Percentiles rank a stretch among this genome's conserved stretches.
These are phyloP conservation scores for Epichloe coenophiala DNA, from an alignment of 2,329 filamentous ascomycete genomes.

Conservation along the genomic window DNA sequence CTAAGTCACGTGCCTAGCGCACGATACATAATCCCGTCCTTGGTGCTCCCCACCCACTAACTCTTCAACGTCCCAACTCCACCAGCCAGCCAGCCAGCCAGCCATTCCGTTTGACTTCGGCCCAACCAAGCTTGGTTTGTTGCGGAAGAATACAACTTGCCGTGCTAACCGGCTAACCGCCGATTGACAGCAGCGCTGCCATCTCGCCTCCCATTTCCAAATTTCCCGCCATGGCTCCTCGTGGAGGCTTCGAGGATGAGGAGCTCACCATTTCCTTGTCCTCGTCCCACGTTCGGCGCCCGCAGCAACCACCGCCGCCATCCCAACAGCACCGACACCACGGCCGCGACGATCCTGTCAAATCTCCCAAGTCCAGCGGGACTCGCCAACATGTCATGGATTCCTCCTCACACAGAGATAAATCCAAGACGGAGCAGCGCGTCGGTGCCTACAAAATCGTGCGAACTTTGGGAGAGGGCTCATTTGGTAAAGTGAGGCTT, in stretches of 20 bases:
- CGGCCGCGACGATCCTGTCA: conserved; percentile 10
- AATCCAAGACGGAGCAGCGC: conserved; percentile 60
- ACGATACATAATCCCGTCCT: too few relatives aligned
- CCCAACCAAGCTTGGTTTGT: neutral
- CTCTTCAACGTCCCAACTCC: neutral
- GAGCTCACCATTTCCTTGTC: conserved; percentile 69
- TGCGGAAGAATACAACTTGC: neutral
- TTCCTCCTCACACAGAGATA: conserved; percentile 23
- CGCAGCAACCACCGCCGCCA: conserved; percentile 17
- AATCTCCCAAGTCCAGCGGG: conserved; percentile 12
- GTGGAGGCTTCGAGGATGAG: conserved; percentile 59
- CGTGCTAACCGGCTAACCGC: neutral
- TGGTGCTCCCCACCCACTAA: neutral
- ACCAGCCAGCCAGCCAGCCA: neutral
- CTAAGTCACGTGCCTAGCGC: too few relatives aligned
- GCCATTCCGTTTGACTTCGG: neutral
- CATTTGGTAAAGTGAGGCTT: conserved; percentile 97
- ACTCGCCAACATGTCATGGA: conserved; percentile 22
- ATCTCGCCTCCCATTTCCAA: neutral
- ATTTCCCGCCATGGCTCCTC: conserved; percentile 31
- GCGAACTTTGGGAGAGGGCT: conserved; percentile 86
- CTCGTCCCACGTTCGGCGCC: conserved; percentile 48
- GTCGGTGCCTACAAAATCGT: conserved; percentile 87
- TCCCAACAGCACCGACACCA: conserved; percentile 12
- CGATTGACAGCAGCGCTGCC: neutral